Evolutionary conservation across 768 basidiomycete species (phyloP).

Genomic region (Mycena sanguinolenta): DNA sequence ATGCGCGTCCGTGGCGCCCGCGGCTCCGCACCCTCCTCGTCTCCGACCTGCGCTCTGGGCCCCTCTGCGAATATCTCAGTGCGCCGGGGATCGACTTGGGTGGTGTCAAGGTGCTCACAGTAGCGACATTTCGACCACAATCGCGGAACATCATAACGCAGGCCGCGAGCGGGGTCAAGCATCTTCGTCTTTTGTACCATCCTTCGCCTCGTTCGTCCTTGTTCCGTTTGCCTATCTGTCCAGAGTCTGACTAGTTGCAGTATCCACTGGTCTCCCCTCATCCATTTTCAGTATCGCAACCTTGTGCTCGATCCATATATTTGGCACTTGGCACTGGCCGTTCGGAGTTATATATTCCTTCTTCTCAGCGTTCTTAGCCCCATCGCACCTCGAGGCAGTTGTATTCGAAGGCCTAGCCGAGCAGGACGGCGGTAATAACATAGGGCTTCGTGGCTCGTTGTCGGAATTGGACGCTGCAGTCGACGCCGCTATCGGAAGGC

Average conservation of each 20-base stretch:
- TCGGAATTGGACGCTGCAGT: neutral
- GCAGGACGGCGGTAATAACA: too few relatives aligned
- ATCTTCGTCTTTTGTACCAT: too few relatives aligned
- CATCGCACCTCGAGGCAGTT: neutral
- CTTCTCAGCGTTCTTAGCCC: neutral
- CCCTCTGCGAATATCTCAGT: neutral
- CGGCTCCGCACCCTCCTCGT: slow-evolving; percentile 1
- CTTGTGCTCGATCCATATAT: neutral
- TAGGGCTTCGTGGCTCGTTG: neutral
- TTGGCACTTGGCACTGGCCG: neutral
- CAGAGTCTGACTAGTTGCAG: too few relatives aligned
- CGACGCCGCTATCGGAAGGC: neutral
- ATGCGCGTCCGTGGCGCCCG: too few relatives aligned
- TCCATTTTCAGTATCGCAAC: too few relatives aligned
- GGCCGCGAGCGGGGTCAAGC: too few relatives aligned
- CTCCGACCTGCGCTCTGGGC: neutral
- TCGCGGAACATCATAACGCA: neutral
- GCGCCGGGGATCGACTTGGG: neutral
- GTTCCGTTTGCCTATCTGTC: too few relatives aligned
- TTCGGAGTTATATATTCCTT: neutral
- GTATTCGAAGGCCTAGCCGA: slow-evolving; percentile 6
- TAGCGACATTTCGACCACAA: neutral
- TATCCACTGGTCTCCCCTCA: too few relatives aligned
- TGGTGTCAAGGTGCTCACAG: neutral
- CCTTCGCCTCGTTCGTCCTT: too few relatives aligned